Conservation (phyloP, 805 yeast species). For the Myxozyma udenii region DNA sequence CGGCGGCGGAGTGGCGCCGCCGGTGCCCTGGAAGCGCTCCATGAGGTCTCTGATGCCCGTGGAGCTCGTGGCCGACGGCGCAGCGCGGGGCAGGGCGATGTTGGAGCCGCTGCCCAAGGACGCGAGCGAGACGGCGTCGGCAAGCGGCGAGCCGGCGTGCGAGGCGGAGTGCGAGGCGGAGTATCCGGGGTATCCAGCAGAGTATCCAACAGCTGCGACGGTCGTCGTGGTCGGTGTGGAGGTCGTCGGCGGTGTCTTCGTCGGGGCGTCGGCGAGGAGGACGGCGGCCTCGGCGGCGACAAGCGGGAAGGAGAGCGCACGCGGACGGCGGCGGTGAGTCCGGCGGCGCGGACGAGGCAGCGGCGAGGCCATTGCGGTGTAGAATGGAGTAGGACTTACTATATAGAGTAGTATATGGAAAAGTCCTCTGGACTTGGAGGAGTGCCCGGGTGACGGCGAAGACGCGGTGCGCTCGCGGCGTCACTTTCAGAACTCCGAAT, state of each 20-base stretch:
- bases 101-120: constrained; percentile 22
- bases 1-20: constrained; percentile 1
- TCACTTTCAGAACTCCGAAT: constrained; percentile 2
- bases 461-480: not conserved
- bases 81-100: not conserved
- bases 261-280: too few species aligned
- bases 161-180: constrained; percentile 19
- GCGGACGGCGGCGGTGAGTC: constrained; percentile 17
- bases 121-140: constrained; percentile 14
- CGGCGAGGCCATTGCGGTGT: not conserved
- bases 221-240: too few species aligned
- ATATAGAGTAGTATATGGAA: not conserved
- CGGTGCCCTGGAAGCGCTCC: not conserved
- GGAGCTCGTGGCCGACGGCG: not conserved
- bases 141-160: constrained; percentile 19
- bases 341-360: not conserved
- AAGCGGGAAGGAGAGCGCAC: constrained; percentile 25
- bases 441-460: not conserved
- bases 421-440: not conserved
- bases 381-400: too few species aligned
- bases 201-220: not conserved
- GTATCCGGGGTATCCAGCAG: constrained; percentile 5
- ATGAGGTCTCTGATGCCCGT: not conserved
- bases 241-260: too few species aligned
- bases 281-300: constrained; percentile 24